phyloP scores from a whole-genome alignment of 331 rosid species.

The Malus hybrid region DNA sequence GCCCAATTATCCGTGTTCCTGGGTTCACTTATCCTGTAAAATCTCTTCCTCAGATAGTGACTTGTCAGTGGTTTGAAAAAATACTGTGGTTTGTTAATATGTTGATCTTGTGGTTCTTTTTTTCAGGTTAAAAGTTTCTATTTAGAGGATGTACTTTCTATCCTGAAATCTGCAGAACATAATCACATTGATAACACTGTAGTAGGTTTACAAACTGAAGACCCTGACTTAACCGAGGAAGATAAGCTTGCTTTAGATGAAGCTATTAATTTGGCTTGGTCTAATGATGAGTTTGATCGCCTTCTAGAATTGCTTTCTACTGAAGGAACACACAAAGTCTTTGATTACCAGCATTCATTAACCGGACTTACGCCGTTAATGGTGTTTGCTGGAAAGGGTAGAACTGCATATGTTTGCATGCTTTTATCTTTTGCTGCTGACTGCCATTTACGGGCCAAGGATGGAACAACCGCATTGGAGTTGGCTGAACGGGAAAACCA shows the following conservation, averaged over 20 bases:
- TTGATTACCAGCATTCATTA: conserved; percentile 75
- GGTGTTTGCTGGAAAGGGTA: conserved; percentile 93
- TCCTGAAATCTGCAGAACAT: conserved; percentile 39
- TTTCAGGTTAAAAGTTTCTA: conserved; percentile 67
- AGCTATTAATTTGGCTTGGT: conserved; percentile 81
- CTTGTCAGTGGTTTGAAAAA: background rate
- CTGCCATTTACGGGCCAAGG: conserved; percentile 58
- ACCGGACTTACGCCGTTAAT: conserved; percentile 73
- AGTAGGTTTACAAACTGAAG: conserved; percentile 21
- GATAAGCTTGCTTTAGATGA: conserved; percentile 68
- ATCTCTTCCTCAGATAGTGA: conserved; percentile 1
- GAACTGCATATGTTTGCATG: conserved; percentile 68
- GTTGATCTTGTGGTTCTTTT: conserved; percentile 9
- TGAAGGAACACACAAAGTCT: conserved; percentile 36
- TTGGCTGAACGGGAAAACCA: conserved; percentile 63
- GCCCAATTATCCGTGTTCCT: conserved; percentile 82
- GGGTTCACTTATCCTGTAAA: conserved; percentile 92
- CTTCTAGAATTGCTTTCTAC: conserved; percentile 70
- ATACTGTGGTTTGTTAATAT: background rate
- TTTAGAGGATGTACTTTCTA: conserved; percentile 88
- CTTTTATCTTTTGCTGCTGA: conserved; percentile 76
- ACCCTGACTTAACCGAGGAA: conserved; percentile 47
- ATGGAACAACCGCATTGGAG: conserved; percentile 61
- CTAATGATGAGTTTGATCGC: conserved; percentile 63
- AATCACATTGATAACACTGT: conserved; percentile 41